Conservation (phyloP, 139 green algal genomes). For the Tetradesmus lagerheimii region DNA sequence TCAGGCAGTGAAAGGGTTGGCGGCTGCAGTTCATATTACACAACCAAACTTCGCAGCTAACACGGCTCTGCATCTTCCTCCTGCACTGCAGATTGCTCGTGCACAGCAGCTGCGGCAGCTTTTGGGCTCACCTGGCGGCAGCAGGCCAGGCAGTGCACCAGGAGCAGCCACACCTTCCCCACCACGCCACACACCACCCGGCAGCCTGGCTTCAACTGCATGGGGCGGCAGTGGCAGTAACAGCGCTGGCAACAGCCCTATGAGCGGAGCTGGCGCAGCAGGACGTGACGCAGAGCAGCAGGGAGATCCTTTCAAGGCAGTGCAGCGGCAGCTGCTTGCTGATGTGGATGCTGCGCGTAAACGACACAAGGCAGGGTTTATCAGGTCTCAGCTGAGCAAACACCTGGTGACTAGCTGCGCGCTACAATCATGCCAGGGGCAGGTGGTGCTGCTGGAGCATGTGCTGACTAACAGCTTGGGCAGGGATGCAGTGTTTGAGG, state of each 20-base stretch:
- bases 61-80: background rate
- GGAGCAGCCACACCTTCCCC: background rate
- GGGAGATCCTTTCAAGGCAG: conserved; percentile 53
- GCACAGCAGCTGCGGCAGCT: conserved; percentile 16
- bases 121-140: background rate
- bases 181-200: background rate
- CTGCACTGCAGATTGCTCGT: conserved; percentile 27
- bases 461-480: conserved; percentile 61
- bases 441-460: conserved; percentile 65
- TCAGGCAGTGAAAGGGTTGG: too few species aligned
- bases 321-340: conserved; percentile 69
- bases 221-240: background rate
- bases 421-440: conserved; percentile 54
- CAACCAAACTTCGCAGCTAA: background rate
- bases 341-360: conserved; percentile 57
- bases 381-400: conserved; percentile 53
- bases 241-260: background rate
- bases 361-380: conserved; percentile 61
- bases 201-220: background rate
- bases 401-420: conserved; percentile 56
- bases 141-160: background rate
- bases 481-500: conserved; percentile 65
- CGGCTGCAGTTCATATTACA: too few species aligned
- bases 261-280: background rate
- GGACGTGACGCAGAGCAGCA: background rate